Conservation (phyloP, 805 yeast species). For the Hanseniaspora singularis region DNA sequence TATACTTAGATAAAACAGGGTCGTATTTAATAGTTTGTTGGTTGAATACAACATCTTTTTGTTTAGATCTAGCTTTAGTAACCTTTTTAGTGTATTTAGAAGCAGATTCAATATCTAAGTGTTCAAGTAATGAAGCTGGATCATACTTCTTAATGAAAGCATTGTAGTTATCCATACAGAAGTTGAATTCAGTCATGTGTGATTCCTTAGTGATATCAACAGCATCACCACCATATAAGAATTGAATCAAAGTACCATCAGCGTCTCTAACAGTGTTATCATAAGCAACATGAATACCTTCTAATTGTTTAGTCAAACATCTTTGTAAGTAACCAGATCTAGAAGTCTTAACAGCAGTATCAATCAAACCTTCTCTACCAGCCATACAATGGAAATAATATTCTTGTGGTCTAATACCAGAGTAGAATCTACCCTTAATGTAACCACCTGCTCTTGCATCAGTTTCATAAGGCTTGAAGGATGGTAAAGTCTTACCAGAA, state of each 20-base stretch:
- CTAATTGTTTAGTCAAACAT: slow-evolving; percentile 94
- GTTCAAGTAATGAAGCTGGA: slow-evolving; percentile 59
- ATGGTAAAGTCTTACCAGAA: slow-evolving; percentile 91
- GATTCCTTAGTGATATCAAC: slow-evolving; percentile 90
- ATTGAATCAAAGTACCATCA: slow-evolving; percentile 87
- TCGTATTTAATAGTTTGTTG: slow-evolving; percentile 58
- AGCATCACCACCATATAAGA: slow-evolving; percentile 95
- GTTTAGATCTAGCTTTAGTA: slow-evolving; percentile 58
- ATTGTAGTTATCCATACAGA: slow-evolving; percentile 84
- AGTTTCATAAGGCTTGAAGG: slow-evolving; percentile 92
- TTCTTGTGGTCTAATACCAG: slow-evolving; percentile 96
- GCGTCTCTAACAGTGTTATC: slow-evolving; percentile 93
- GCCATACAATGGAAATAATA: slow-evolving; percentile 99
- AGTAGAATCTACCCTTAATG: slow-evolving; percentile 90
- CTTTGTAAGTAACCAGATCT: slow-evolving; percentile 97
- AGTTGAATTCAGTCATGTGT: slow-evolving; percentile 82
- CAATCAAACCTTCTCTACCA: slow-evolving; percentile 98
- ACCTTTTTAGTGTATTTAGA: slow-evolving; percentile 69
- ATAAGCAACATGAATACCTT: slow-evolving; percentile 88
- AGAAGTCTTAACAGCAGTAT: slow-evolving; percentile 97
- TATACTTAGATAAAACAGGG: slow-evolving; percentile 74
- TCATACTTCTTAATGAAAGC: slow-evolving; percentile 76
- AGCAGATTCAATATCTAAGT: slow-evolving; percentile 78
- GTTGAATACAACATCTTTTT: slow-evolving; percentile 49
- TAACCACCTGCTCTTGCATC: slow-evolving; percentile 98